Percentiles rank a stretch among this genome's conserved stretches.
Conservation (phyloP, 169 alveolate species). For the Eimeria tenella region DNA sequence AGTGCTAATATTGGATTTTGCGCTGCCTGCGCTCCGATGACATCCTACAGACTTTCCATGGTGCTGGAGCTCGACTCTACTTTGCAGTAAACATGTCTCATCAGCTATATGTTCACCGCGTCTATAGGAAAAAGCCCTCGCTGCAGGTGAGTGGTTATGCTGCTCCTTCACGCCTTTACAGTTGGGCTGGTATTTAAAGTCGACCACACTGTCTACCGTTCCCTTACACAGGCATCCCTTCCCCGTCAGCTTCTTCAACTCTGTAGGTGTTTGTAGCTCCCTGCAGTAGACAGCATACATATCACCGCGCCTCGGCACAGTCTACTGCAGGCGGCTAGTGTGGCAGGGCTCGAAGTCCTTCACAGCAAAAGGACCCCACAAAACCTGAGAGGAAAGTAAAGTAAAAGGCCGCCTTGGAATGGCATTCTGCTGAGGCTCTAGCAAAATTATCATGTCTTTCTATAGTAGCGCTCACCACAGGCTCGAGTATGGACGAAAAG, state of each 20-base stretch:
- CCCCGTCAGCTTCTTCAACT: conserved; percentile 5
- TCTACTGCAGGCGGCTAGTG: too few relatives aligned
- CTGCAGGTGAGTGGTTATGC: neutral
- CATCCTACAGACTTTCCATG: neutral
- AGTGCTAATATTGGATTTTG: neutral
- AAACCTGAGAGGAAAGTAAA: too few relatives aligned
- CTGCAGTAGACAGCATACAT: neutral
- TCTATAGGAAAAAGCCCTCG: neutral
- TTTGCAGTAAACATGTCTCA: too few relatives aligned
- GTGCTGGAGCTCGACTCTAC: too few relatives aligned
- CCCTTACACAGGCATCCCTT: neutral
- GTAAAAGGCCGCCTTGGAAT: too few relatives aligned
- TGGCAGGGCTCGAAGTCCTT: too few relatives aligned
- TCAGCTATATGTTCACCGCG: too few relatives aligned
- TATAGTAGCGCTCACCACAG: conserved; percentile 4
- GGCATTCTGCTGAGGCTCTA: too few relatives aligned
- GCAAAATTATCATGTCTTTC: neutral
- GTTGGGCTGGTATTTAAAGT: neutral
- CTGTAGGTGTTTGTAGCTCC: neutral
- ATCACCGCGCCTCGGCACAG: neutral
- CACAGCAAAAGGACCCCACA: too few relatives aligned
- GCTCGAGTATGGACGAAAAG: conserved; percentile 54
- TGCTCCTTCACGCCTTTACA: neutral
- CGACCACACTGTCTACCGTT: neutral
- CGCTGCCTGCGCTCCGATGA: neutral